phyloP scores from a whole-genome alignment of 768 basidiomycete genomes.

The Suillus alpinus region DNA sequence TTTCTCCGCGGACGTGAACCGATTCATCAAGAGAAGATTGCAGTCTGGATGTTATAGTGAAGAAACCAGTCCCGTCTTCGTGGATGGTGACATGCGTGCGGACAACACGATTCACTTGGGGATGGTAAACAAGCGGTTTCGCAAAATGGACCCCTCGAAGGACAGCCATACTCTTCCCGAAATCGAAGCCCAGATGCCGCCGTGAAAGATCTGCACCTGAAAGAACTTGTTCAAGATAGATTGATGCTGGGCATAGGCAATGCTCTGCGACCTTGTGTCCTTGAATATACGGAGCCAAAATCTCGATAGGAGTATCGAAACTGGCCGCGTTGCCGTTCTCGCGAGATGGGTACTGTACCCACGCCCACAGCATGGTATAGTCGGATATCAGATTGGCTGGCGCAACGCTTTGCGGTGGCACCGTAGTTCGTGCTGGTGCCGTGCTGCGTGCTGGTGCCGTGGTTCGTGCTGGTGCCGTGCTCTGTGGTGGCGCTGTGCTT shows the following conservation, averaged over 20 bases:
- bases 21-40: slow-evolving; percentile 30
- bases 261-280: slow-evolving; percentile 58
- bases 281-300: slow-evolving; percentile 42
- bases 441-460: background rate
- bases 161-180: slow-evolving; percentile 32
- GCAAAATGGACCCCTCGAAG: slow-evolving; percentile 46
- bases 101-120: slow-evolving; percentile 31
- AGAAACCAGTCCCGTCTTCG: slow-evolving; percentile 36
- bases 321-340: slow-evolving; percentile 37
- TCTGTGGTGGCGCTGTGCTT: background rate
- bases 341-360: slow-evolving; percentile 40
- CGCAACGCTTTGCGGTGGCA: background rate
- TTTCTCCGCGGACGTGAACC: slow-evolving; percentile 46
- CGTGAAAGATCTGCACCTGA: slow-evolving; percentile 41
- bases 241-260: slow-evolving; percentile 63
- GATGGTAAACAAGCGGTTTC: slow-evolving; percentile 51
- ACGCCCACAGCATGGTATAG: slow-evolving; percentile 38
- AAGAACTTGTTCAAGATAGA: slow-evolving; percentile 57
- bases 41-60: slow-evolving; percentile 44
- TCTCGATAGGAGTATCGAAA: slow-evolving; percentile 52
- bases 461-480: background rate
- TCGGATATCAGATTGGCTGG: slow-evolving; percentile 10
- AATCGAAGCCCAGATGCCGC: slow-evolving; percentile 30
- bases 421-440: background rate
- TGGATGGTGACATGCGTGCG: slow-evolving; percentile 38